Evolutionary conservation across 2,329 filamentous ascomycete genomes (phyloP), one percentile per base, ranked within the genome.

Genomic region (Aspergillus sp.): DNA sequence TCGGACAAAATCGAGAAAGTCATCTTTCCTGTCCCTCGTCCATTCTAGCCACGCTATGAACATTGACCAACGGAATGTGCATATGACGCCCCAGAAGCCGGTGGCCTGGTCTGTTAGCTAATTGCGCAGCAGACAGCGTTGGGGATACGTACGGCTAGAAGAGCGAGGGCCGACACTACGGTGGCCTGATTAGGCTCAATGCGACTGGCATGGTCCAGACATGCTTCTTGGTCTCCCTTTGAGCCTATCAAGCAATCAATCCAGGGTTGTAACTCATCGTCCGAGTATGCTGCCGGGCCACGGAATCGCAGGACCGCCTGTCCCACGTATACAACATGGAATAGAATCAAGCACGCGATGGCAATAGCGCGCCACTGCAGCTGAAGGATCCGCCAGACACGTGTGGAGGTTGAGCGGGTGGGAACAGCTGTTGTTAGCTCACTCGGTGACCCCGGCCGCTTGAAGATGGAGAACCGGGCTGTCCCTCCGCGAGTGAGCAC

Each of bases 291-390:
- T 0, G 3, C 22, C 1, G 48, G 38, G 41, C 45, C 31, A 9
- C 54, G 25, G n/a, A 23, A 57, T 8, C 45, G 30, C 4, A 61
- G 15, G 0, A 57, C 54, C 0, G 43, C 59, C 9, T 57, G 49
- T 1, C 28, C 59, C 4, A 57, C 48, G 23, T 48, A 61, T 4
- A 34, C 54, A 3, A 61, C 59, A 31, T 53, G 38, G 3, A 54
- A 19, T 9, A 61, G 9, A 8, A 61, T 15, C 22, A 61, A n/a
- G 30, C 41, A 41, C 3, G 49, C 54, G 7, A 61, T 54, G 7
- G 38, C 43, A 8, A 61, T 54, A 1, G 59, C 52, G 0, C 59
- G 19, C 59, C 59, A 61, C n/a, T 61, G 59, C 2, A 61, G 43
- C 7, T 57, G 28, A 2, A 61, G 23, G 6, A 61, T 61, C 6